These are phyloP conservation scores for Schwanniomyces yamadae DNA, from an alignment of 805 yeast genomes.

Conservation along the genomic window DNA sequence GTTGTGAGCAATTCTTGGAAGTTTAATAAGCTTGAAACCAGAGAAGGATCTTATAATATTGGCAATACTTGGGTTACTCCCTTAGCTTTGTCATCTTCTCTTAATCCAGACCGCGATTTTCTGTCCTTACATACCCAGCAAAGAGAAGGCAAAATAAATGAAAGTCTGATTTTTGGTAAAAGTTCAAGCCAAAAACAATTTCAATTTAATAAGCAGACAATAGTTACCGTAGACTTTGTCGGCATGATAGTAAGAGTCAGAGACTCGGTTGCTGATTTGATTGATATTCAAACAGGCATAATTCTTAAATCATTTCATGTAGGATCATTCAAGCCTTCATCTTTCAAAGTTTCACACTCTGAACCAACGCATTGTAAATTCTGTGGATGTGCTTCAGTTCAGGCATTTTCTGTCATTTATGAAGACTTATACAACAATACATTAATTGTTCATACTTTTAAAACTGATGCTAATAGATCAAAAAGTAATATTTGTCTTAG, in stretches of 20 bases:
- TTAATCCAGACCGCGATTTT: conserved; percentile 15
- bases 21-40: conserved; percentile 48
- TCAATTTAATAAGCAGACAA: conserved; percentile 33
- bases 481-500: conserved; percentile 79
- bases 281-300: conserved; percentile 79
- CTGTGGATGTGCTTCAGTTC: conserved; percentile 85
- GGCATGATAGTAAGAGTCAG: conserved; percentile 70
- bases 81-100: conserved; percentile 4
- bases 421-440: conserved; percentile 56
- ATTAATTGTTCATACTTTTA: conserved; percentile 70
- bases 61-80: conserved; percentile 13
- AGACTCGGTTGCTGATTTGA: conserved; percentile 56
- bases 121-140: conserved; percentile 6
- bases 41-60: conserved; percentile 46
- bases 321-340: conserved; percentile 57
- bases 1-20: conserved; percentile 68
- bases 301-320: conserved; percentile 60
- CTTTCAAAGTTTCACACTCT: conserved; percentile 72
- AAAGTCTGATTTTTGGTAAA: background rate
- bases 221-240: conserved; percentile 64
- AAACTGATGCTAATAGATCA: conserved; percentile 64
- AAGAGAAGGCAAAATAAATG: too few relatives aligned
- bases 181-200: background rate
- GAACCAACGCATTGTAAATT: conserved; percentile 87
- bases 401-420: conserved; percentile 70